These are phyloP conservation scores for Nicotiana obtusifolia DNA, from an alignment of 257 asterid species.

Conservation along the genomic window DNA sequence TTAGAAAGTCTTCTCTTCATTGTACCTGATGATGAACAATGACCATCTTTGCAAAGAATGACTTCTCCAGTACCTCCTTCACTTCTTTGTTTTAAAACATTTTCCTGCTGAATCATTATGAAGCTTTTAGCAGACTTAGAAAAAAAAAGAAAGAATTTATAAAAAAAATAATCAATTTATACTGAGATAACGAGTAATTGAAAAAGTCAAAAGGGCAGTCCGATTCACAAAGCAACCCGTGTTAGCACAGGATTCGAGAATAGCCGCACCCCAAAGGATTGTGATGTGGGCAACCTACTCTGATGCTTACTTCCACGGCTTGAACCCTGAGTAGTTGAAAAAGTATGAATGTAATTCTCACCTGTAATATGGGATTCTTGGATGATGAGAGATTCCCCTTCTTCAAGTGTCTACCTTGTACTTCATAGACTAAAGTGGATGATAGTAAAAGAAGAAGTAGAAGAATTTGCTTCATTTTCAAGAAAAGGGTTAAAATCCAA, in stretches of 20 bases:
- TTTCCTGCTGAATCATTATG: constrained; percentile 21
- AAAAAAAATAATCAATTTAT: neutral
- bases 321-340: neutral
- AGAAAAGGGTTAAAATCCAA: neutral
- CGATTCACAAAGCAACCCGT: too few relatives aligned
- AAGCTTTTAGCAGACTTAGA: neutral
- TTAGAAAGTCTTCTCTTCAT: constrained; percentile 41
- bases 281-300: too few relatives aligned
- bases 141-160: neutral
- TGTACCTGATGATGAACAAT: constrained; percentile 40
- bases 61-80: constrained; percentile 15
- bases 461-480: constrained; percentile 35
- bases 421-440: constrained; percentile 36
- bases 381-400: constrained; percentile 19
- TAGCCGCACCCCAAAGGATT: too few relatives aligned
- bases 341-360: constrained; percentile 16
- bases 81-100: constrained; percentile 1
- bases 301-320: too few relatives aligned
- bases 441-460: constrained; percentile 36
- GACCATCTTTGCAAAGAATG: constrained; percentile 14
- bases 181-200: neutral
- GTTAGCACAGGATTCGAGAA: too few relatives aligned
- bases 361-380: constrained; percentile 24
- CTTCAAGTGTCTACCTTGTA: constrained; percentile 39
- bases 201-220: too few relatives aligned